These are phyloP conservation scores for Phialophora macrospora DNA, from an alignment of 2,329 filamentous ascomycete species.

Conservation along the genomic window DNA sequence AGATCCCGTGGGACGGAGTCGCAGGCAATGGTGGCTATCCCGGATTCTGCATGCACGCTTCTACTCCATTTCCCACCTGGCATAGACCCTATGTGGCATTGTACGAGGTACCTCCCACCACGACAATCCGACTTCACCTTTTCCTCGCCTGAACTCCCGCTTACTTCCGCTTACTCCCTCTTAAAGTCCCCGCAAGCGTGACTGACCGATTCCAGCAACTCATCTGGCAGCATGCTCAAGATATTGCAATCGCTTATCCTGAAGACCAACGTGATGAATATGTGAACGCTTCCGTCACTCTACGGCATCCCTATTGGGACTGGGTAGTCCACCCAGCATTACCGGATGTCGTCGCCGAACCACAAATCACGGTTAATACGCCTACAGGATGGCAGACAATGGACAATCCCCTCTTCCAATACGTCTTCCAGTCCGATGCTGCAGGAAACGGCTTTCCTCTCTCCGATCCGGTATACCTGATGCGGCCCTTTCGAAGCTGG, in stretches of 20 bases:
- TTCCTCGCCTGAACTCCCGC: neutral
- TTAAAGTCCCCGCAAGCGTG: neutral
- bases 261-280: slow-evolving; percentile 57
- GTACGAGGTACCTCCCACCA: slow-evolving; percentile 55
- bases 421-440: slow-evolving; percentile 41
- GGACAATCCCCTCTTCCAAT: slow-evolving; percentile 54
- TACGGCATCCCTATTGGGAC: slow-evolving; percentile 58
- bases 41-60: slow-evolving; percentile 79
- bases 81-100: slow-evolving; percentile 78
- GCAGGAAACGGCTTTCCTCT: slow-evolving; percentile 37
- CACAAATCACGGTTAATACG: slow-evolving; percentile 51
- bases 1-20: slow-evolving; percentile 61
- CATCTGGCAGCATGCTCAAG: slow-evolving; percentile 47
- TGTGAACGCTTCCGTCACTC: slow-evolving; percentile 46
- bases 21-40: slow-evolving; percentile 50
- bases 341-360: slow-evolving; percentile 47
- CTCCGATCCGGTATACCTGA: slow-evolving; percentile 27
- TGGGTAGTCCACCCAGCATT: slow-evolving; percentile 49
- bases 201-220: slow-evolving; percentile 42
- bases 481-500: too few relatives aligned
- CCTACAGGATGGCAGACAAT: slow-evolving; percentile 48
- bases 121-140: neutral
- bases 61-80: slow-evolving; percentile 78
- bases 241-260: slow-evolving; percentile 50
- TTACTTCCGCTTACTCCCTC: slow-evolving; percentile 10